Evolutionary conservation across 2,329 filamentous ascomycete genomes (phyloP), one percentile per base, ranked within the genome.

Genomic region (Xylaria sp.): DNA sequence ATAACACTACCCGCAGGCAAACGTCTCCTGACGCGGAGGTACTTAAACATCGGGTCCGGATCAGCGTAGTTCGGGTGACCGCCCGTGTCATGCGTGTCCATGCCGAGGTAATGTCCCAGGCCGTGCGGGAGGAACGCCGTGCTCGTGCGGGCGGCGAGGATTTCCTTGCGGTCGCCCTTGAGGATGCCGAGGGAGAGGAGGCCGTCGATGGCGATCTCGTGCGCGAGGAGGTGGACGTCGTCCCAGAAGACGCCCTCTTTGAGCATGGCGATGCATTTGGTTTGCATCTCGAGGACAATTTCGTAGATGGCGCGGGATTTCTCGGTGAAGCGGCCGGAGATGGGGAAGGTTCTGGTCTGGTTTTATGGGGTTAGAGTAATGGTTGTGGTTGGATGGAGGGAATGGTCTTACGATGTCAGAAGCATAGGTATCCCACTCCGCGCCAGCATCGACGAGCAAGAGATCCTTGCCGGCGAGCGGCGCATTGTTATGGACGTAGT

Each of bases 71-170:
- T 88, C 42, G 89, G 80, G 72, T 91, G 86, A 19, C 90, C 90
- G 62, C 89, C 89, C 0, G 86, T 89, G 70, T 97, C 92, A 73
- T 97, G 92, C 1, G 92, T 95, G 72, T 97, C 92, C 82, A 97
- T 88, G 63, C 92, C 92, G 8, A 97, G 79, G 72, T 96, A 93
- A 74, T 97, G 92, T 0, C 92, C 92, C 0, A 97, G 78, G 0
- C 92, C 92, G 72, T 97, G 92, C 1, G 92, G 92, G 70, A 96
- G 90, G 78, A 97, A 97, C 1, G 92, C 92, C 23, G 89, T 86
- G 69, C 89, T 93, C n/a, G 91, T 90, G 58, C 92, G 82, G 49
- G 84, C 85, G 66, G 85, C 82, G 62, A 95, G 83, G 23, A 97
- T 89, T 67, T 91, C 91, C 16, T 87, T 82, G 59, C 82, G 81